Evolutionary conservation across 495 filamentous ascomycete species (phyloP).

Genomic region (Elasticomyces elasticus): DNA sequence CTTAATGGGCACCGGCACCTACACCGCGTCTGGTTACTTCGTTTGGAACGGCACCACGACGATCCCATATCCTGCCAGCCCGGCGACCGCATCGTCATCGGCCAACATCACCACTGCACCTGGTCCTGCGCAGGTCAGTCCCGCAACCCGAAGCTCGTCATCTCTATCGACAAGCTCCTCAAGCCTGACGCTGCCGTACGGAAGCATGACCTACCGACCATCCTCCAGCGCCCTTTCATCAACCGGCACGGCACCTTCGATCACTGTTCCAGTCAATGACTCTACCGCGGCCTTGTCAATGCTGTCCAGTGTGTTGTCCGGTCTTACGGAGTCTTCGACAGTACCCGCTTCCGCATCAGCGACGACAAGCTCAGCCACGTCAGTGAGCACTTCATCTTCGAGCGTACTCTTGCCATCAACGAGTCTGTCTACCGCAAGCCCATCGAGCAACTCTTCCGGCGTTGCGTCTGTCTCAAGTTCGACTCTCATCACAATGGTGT

Average conservation of each 20-base stretch:
- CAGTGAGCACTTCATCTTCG: neutral
- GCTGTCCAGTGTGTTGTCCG: slow-evolving; percentile 2
- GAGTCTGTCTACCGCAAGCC: neutral
- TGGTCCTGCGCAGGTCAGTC: neutral
- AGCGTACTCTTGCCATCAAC: neutral
- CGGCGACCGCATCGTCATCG: neutral
- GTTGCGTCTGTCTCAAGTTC: neutral
- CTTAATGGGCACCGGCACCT: neutral
- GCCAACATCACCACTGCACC: neutral
- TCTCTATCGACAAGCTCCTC: neutral
- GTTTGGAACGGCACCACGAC: slow-evolving; percentile 13
- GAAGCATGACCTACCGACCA: neutral
- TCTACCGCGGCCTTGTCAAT: neutral
- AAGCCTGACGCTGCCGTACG: neutral
- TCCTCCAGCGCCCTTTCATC: neutral
- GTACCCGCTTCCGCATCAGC: neutral
- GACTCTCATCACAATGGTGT: neutral
- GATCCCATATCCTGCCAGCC: neutral
- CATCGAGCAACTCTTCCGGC: slow-evolving; percentile 1
- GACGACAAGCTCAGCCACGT: neutral
- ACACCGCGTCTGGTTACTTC: slow-evolving; percentile 12
- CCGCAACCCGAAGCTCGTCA: neutral
- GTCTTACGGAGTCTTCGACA: neutral
- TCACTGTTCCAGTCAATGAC: neutral
- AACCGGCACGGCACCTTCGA: neutral